Conservation (phyloP, 2,329 filamentous ascomycete species). For the Microdochium bolleyi region DNA sequence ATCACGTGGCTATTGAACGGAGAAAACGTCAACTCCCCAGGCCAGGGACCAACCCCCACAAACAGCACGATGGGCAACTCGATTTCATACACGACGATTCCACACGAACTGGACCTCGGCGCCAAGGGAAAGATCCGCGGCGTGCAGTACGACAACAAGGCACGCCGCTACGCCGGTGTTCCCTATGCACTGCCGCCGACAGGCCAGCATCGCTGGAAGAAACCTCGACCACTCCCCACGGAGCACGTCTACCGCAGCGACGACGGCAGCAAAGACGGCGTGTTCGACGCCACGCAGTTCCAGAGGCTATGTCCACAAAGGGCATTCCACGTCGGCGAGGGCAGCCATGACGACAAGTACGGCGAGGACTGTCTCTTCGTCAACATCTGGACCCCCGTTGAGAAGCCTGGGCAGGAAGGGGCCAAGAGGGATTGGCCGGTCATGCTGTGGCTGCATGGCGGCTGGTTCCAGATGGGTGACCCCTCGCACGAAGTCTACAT, state of each 20-base stretch:
- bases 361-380: constrained; percentile 22
- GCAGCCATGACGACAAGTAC: not conserved
- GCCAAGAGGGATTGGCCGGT: constrained; percentile 17
- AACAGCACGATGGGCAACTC: constrained; percentile 14
- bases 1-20: no score
- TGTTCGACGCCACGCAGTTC: constrained; percentile 27
- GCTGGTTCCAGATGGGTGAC: constrained; percentile 16
- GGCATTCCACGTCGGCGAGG: constrained; percentile 14
- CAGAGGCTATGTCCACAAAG: constrained; percentile 30
- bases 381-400: constrained; percentile 19
- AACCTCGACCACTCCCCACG: constrained; percentile 18
- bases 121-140: constrained; percentile 19
- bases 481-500: constrained; percentile 14
- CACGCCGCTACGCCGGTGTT: constrained; percentile 21
- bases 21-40: no score
- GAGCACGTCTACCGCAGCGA: constrained; percentile 15
- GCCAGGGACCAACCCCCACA: no score
- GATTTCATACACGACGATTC: constrained; percentile 15
- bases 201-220: constrained; percentile 12
- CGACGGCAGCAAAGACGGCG: constrained; percentile 10
- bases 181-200: constrained; percentile 15
- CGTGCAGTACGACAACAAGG: constrained; percentile 24
- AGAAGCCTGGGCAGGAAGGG: constrained; percentile 2
- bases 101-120: constrained; percentile 14
- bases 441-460: constrained; percentile 23